phyloP scores from a whole-genome alignment of 371 early-diverging fungal genomes.

The Coemansia sp. region DNA sequence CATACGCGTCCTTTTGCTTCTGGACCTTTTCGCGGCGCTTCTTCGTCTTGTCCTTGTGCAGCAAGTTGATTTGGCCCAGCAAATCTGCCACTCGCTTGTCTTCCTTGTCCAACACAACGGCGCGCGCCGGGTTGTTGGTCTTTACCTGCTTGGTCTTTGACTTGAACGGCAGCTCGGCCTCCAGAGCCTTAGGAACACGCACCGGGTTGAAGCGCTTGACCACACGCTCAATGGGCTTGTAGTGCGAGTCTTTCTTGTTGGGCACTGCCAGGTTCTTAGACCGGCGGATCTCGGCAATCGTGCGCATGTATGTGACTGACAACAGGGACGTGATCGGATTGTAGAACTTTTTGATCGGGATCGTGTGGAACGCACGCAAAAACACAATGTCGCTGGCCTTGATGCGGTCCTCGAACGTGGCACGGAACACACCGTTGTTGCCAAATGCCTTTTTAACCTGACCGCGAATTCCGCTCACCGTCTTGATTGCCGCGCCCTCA shows the following conservation, averaged over 20 bases:
- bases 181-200: conserved; percentile 77
- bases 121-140: conserved; percentile 62
- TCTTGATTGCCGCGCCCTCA: conserved; percentile 93
- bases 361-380: conserved; percentile 95
- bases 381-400: conserved; percentile 97
- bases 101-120: conserved; percentile 86
- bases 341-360: conserved; percentile 90
- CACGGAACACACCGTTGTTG: conserved; percentile 95
- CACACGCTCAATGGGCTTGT: conserved; percentile 84
- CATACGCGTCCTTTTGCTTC: no score
- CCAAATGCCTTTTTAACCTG: conserved; percentile 93
- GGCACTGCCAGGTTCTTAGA: conserved; percentile 67
- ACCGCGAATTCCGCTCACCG: conserved; percentile 98
- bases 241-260: conserved; percentile 75
- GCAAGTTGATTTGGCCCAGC: conserved; percentile 71
- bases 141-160: conserved; percentile 70
- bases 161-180: conserved; percentile 85
- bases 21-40: conserved; percentile 11
- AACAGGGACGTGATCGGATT: conserved; percentile 92
- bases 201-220: conserved; percentile 82
- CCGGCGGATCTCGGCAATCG: conserved; percentile 84
- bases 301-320: conserved; percentile 72
- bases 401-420: conserved; percentile 98
- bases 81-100: conserved; percentile 81
- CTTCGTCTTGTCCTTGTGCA: conserved; percentile 49